Base-by-base conservation (phyloP, 2,329 filamentous ascomycete genomes). In the Aspergillus novofumigatus region DNA sequence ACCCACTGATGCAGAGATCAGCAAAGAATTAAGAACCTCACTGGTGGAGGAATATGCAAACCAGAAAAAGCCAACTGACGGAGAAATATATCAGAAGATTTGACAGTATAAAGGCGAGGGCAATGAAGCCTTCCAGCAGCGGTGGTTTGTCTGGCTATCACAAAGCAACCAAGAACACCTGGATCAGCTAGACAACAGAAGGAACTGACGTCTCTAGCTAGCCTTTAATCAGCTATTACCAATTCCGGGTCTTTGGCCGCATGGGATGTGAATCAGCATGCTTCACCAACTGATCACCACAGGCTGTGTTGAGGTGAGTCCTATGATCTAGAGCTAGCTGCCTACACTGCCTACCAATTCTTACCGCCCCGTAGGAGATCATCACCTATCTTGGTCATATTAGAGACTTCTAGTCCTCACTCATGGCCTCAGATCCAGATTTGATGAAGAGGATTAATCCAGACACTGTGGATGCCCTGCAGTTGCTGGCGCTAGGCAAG, bases 261-360 rank as follows among this genome's bases (percentile, higher is more conserved):
- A 59, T 52, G 65, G 65, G 52, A 70, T 75, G 56, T 62, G 65
- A 51, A 59, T 73, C 7, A 68, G 69, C 28, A 51, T 65, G 60
- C 14, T 63, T 66, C 29, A 57, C 68, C 49, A 65, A 57, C 49
- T 70, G 41, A 59, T 75, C 44, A 62, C 63, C 1, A 53, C 69
- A n/a, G 66, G 66, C 56, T 72, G 62, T 56, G 60, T 72, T 55
- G 62, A 75, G 57, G 69, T 75, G 63, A 62, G 65, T 66, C 9
- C 28, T 29, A 8, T 29, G 28, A 29, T 29, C 9, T 29, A 29
- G 28, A 29, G 28, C 28, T 9, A 29, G 7, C 58, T 35, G 52
- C 60, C 49, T 49, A n/a, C 14, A 3, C 11, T 28, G 23, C 23
- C 23, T 2, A 23, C 23, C 23, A 23, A 23, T 44, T 10, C 38